Evolutionary conservation across 495 filamentous ascomycete species (phyloP).

Genomic region (Hapsidospora chrysogenum): DNA sequence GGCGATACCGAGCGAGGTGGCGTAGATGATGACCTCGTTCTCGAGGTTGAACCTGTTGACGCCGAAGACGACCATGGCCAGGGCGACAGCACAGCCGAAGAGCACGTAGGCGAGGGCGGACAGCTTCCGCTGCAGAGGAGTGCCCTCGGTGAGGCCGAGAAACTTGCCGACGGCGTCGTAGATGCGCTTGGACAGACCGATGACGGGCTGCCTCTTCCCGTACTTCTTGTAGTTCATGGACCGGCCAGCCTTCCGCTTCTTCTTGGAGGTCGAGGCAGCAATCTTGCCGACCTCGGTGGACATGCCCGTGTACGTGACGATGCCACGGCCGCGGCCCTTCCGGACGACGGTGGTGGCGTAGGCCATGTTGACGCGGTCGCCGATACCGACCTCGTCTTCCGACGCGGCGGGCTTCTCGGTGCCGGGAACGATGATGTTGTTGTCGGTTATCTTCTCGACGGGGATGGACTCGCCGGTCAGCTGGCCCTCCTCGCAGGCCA

Average conservation of each 20-base stretch:
- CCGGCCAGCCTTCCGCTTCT: constrained; percentile 26
- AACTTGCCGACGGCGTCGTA: constrained; percentile 50
- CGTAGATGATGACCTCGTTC: constrained; percentile 66
- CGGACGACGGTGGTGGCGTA: constrained; percentile 51
- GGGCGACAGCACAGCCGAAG: constrained; percentile 54
- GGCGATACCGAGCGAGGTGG: constrained; percentile 55
- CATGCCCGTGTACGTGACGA: constrained; percentile 62
- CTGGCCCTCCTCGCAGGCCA: constrained; percentile 51
- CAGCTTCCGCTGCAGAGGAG: constrained; percentile 67
- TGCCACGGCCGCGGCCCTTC: constrained; percentile 49
- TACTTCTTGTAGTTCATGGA: constrained; percentile 37
- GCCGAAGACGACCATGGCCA: constrained; percentile 67
- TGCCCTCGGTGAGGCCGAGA: constrained; percentile 62
- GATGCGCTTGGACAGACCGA: constrained; percentile 36
- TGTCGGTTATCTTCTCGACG: constrained; percentile 31
- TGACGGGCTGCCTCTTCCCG: constrained; percentile 39
- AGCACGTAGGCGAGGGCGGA: constrained; percentile 60
- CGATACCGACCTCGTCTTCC: constrained; percentile 38
- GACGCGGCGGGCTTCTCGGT: not conserved
- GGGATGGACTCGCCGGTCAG: constrained; percentile 56
- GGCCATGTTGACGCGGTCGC: constrained; percentile 51
- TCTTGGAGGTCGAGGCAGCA: constrained; percentile 38
- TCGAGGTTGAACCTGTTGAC: constrained; percentile 54
- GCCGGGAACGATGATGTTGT: constrained; percentile 2
- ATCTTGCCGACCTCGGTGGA: constrained; percentile 74